Evolutionary conservation across 495 filamentous ascomycete genomes (phyloP), one percentile per base, ranked within the genome.

Genomic region (Aspergillus kassunensis): DNA sequence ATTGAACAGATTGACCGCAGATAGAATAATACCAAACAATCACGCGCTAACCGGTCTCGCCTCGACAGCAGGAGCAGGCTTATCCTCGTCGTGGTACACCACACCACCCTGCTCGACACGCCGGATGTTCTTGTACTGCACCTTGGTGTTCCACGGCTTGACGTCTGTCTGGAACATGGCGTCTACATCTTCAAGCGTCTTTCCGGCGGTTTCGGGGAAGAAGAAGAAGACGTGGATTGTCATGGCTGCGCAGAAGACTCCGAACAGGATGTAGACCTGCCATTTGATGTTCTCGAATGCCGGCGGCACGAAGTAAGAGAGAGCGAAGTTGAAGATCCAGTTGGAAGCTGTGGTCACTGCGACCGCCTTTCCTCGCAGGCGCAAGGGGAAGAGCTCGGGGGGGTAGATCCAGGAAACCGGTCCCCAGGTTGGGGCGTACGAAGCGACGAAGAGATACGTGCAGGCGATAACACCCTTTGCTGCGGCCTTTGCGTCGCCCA

Each of bases 291-390:
- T 86, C 40, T 66, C 78, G 51, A 91, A 90, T 0, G 85, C 80
- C 0, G 81, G 75, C 1, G 87, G 87, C 3, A 85, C 80, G 56
- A 91, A 90, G 62, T 86, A 85, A 15, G 83, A 82, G 18, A 91
- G 79, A 0, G 86, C 86, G 59, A 84, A 88, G 76, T 90, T 90
- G 71, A 86, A 89, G 6, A 79, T 75, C 87, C 87, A 91, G 71
- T 88, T 90, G 6, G 75, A 74, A 4, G 85, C 80, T 0, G 86
- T 88, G 16, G 80, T 70, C 16, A 90, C 68, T 6, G 85, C 82
- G 6, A 89, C 83, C 36, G 62, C 84, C 57, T 85, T 84, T 1
- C 80, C 82, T 34, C 84, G 77, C 13, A 85, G 69, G 21, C 80
- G 72, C 6, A 86, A 67, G 0, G 84, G 84, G 64, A 80, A 86